Conservation (phyloP, 148 eudicot species). For the Chenopodium formosanum region DNA sequence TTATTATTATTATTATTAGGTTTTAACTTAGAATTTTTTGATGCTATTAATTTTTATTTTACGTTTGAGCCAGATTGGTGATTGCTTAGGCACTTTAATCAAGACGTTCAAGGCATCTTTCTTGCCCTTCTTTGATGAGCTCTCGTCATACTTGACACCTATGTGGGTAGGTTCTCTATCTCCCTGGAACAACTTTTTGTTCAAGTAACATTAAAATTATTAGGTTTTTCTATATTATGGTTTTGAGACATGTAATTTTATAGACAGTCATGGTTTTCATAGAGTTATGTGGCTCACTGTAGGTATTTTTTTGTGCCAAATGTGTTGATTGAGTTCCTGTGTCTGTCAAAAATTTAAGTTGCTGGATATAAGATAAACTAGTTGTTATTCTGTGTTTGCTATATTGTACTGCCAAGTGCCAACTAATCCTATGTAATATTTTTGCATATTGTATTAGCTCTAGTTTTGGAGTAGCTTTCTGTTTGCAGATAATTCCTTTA, state of each 20-base stretch:
- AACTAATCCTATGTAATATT: neutral
- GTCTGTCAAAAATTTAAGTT: neutral
- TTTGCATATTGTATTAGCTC: neutral
- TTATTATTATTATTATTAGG: neutral
- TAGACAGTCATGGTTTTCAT: neutral
- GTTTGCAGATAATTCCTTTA: neutral
- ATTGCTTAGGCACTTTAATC: slow-evolving; percentile 46
- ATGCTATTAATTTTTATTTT: neutral
- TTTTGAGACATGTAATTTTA: neutral
- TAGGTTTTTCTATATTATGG: neutral
- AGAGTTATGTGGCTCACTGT: neutral
- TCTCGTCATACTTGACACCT: slow-evolving; percentile 38
- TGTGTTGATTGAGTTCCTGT: neutral
- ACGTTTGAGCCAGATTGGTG: slow-evolving; percentile 36
- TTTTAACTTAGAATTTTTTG: neutral
- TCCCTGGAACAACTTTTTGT: neutral
- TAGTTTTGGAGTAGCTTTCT: neutral
- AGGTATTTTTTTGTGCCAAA: neutral
- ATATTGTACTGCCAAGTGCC: neutral
- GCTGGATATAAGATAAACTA: neutral
- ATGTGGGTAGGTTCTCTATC: slow-evolving; percentile 44
- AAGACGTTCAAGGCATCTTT: slow-evolving; percentile 45
- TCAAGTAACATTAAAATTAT: neutral
- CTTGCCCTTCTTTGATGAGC: slow-evolving; percentile 48
- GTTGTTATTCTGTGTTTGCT: neutral